These are phyloP conservation scores for Basidiobolus heterosporus DNA, from an alignment of 371 early-diverging fungal species.

Conservation along the genomic window DNA sequence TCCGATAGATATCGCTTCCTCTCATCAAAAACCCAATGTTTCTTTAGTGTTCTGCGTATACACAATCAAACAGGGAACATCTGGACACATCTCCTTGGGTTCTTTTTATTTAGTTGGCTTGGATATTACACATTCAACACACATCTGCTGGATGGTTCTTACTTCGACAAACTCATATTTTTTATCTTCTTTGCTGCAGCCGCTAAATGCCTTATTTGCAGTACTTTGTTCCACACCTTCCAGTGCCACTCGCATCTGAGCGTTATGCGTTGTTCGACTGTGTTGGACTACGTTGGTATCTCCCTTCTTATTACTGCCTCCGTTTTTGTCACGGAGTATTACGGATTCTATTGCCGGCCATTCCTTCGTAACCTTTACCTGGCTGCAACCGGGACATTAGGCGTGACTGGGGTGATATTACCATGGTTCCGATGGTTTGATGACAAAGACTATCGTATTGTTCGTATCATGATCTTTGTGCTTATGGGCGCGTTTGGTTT, in stretches of 20 bases:
- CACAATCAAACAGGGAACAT: conserved; percentile 61
- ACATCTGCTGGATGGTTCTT: conserved; percentile 27
- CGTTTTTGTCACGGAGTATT: conserved; percentile 35
- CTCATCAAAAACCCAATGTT: conserved; percentile 25
- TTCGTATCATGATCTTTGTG: conserved; percentile 39
- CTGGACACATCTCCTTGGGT: conserved; percentile 48
- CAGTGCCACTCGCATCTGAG: conserved; percentile 35
- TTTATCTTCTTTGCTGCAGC: conserved; percentile 39
- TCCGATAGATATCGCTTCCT: conserved; percentile 31
- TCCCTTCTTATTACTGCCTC: conserved; percentile 46
- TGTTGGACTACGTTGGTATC: conserved; percentile 53
- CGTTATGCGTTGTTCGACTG: conserved; percentile 40
- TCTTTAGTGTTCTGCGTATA: conserved; percentile 37
- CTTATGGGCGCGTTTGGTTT: conserved; percentile 40
- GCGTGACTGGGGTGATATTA: conserved; percentile 36
- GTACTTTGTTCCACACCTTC: conserved; percentile 49
- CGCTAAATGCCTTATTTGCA: conserved; percentile 46
- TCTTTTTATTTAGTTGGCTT: conserved; percentile 31
- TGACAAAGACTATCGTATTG: conserved; percentile 20
- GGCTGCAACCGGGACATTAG: conserved; percentile 34
- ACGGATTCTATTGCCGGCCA: conserved; percentile 41
- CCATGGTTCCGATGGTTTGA: conserved; percentile 30
- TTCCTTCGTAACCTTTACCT: conserved; percentile 23
- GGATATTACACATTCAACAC: conserved; percentile 29
- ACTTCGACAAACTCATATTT: conserved; percentile 30